These are phyloP conservation scores for Erucastrum elatum DNA, from an alignment of 345 rosid species.

Conservation along the genomic window DNA sequence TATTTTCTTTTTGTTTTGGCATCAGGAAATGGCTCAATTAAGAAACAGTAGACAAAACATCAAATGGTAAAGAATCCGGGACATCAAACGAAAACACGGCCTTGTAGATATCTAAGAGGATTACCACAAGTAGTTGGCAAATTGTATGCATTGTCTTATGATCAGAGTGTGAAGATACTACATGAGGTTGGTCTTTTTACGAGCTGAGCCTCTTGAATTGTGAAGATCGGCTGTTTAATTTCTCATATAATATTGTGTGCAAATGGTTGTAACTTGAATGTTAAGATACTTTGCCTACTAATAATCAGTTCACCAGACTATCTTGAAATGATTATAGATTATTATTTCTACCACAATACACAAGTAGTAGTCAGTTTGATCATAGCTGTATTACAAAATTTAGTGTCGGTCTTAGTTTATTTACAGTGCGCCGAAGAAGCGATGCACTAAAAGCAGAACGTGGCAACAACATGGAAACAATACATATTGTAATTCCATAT, in stretches of 20 bases:
- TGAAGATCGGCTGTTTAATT: neutral
- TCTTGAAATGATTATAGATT: neutral
- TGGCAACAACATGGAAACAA: neutral
- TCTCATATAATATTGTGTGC: neutral
- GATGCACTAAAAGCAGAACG: conserved; percentile 5
- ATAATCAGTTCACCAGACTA: neutral
- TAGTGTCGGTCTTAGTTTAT: neutral
- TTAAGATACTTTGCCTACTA: neutral
- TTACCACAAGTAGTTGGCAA: neutral
- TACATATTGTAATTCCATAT: conserved; percentile 18
- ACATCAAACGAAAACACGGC: neutral
- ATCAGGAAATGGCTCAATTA: conserved; percentile 1
- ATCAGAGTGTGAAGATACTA: neutral
- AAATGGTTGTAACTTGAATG: neutral
- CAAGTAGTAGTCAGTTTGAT: conserved; percentile 6
- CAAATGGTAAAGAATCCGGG: conserved; percentile 29
- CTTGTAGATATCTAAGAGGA: neutral
- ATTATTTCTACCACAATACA: neutral
- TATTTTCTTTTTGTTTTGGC: neutral
- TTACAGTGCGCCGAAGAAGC: neutral
- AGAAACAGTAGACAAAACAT: neutral
- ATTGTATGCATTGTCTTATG: neutral
- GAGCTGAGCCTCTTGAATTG: neutral
- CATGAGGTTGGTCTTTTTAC: neutral
- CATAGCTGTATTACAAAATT: neutral